Conservation (phyloP, 129 eudicot genomes). For the Deinandra increscens region DNA sequence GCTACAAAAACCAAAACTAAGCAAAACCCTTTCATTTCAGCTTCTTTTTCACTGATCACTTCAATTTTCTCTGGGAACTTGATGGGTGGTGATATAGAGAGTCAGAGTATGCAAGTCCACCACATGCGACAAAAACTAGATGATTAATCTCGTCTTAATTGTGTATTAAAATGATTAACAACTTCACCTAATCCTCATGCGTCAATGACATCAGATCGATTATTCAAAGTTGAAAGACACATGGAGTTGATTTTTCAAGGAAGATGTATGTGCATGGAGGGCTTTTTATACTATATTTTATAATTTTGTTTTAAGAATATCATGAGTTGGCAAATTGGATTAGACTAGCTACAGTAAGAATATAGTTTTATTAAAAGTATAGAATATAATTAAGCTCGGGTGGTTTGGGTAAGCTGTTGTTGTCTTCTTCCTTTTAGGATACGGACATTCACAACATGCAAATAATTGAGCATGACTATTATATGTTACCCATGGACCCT, state of each 20-base stretch:
- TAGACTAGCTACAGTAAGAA: background rate
- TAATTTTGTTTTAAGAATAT: background rate
- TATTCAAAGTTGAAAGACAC: background rate
- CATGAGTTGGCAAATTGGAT: constrained; percentile 16
- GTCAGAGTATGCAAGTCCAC: background rate
- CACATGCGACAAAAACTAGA: background rate
- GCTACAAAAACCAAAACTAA: constrained; percentile 32
- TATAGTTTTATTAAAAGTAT: constrained; percentile 7
- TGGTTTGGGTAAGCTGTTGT: constrained; percentile 24
- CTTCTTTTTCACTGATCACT: background rate
- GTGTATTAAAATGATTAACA: background rate
- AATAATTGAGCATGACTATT: constrained; percentile 9
- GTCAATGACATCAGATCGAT: constrained; percentile 10
- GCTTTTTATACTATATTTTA: too few relatives aligned
- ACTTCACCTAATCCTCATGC: constrained; percentile 19
- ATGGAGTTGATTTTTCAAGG: constrained; percentile 13
- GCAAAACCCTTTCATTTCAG: constrained; percentile 29
- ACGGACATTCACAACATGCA: constrained; percentile 24
- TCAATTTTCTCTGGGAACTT: background rate
- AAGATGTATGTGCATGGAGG: constrained; percentile 11
- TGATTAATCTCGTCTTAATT: background rate
- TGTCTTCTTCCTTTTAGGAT: background rate
- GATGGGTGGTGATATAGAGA: constrained; percentile 5
- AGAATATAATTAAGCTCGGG: background rate
- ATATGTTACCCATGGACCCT: background rate